Evolutionary conservation across 2,329 filamentous ascomycete genomes (phyloP).

Genomic region (Pestalotiopsis sp.): DNA sequence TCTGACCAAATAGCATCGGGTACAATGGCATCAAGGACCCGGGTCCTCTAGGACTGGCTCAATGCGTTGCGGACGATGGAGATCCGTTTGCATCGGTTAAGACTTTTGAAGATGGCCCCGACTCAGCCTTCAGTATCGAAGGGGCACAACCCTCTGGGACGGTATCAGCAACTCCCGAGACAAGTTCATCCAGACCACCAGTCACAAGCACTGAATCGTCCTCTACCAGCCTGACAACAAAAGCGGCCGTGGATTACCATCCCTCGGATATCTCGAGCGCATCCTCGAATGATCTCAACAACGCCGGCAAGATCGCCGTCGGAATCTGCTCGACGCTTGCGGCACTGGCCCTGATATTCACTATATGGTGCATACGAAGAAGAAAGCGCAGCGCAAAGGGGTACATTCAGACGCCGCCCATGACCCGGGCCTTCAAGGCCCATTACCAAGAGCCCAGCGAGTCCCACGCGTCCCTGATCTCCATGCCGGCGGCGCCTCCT

Average conservation of each 20-base stretch:
- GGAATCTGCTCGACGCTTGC: conserved; percentile 41
- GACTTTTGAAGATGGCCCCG: neutral
- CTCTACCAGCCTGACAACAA: neutral
- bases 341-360: conserved; percentile 34
- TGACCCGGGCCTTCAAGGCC: conserved; percentile 24
- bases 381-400: conserved; percentile 23
- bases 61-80: neutral
- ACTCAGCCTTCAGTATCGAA: neutral
- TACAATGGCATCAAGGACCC: conserved; percentile 27
- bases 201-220: neutral
- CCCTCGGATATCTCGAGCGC: neutral
- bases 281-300: conserved; percentile 28
- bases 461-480: conserved; percentile 44
- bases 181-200: neutral
- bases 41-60: conserved; percentile 16
- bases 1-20: conserved; percentile 24
- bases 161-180: neutral
- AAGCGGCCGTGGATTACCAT: neutral
- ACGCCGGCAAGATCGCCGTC: conserved; percentile 45
- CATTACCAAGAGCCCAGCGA: conserved; percentile 25
- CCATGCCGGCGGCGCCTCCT: conserved; percentile 15
- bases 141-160: neutral
- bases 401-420: conserved; percentile 18
- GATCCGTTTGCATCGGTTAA: no score
- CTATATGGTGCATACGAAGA: conserved; percentile 38